Base-by-base conservation (phyloP, 805 yeast genomes). In the Saccharomyces kudriavzevii region DNA sequence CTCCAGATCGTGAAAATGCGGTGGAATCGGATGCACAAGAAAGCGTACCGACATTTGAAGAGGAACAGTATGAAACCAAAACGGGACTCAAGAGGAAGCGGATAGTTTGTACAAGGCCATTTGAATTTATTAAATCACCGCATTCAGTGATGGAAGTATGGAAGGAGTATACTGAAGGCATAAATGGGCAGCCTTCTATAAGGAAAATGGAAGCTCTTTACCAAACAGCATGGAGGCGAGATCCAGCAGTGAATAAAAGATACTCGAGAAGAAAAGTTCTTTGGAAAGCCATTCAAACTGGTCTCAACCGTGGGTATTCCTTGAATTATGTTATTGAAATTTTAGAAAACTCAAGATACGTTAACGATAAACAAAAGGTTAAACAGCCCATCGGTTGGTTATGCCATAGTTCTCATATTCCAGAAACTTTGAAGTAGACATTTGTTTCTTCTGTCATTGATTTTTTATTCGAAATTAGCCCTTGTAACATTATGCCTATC, bases 141-240 rank as follows among this genome's bases (percentile, higher is more conserved):
- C 72, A 70, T n/a, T 65, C 78, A 2, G 77, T 79, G 1, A 61
- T 70, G 40, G 84, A 80, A 56, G 75, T 81, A 20, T 81, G 85
- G 85, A 72, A 74, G 57, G 85, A 81, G 62, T 81, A 79, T 55
- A 74, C 78, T 4, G 74, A 75, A 52, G 84, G 84, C 0, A 56
- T 77, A 5, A 72, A 76, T 51, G 79, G 74, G 2, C 80, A 79
- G 58, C 83, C 83, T 0, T 77, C 84, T 2, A 72, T 80, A 40
- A 74, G 74, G 55, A 68, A 75, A 11, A 65, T 81, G 64, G 84
- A 81, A 59, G 53, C 62, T 5, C 72, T 76, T 55, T 81, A 74
- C 57, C 77, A 76, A 50, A 74, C 82, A 1, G 75, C 77, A 35
- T 81, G 85, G 85, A 72, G 85, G 62, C 70, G 78, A 49, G 82